phyloP scores from a whole-genome alignment of 1,139 yeast species.

The Zygoascus sp. region DNA sequence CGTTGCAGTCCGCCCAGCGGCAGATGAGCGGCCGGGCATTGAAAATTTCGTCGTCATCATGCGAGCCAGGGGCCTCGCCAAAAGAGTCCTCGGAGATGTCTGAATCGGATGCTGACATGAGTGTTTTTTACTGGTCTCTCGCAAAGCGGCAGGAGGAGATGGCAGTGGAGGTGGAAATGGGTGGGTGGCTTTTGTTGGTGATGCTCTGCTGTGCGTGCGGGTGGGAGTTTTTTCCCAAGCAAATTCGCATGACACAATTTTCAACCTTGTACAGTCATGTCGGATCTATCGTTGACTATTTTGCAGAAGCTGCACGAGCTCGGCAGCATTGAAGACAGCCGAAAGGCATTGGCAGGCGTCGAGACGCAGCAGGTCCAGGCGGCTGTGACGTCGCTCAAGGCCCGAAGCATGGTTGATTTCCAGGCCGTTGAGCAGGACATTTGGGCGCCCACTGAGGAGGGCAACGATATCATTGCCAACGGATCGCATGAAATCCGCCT shows the following conservation, averaged over 20 bases:
- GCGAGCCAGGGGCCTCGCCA: constrained; percentile 21
- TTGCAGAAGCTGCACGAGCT: constrained; percentile 58
- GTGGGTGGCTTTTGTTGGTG: background rate
- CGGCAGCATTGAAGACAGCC: constrained; percentile 62
- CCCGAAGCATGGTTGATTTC: constrained; percentile 76
- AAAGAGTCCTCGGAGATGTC: constrained; percentile 21
- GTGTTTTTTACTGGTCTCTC: background rate
- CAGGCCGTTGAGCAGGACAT: constrained; percentile 69
- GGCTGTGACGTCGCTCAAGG: constrained; percentile 79
- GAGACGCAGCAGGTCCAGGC: constrained; percentile 59
- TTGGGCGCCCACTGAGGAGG: constrained; percentile 79
- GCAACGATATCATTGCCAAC: constrained; percentile 63
- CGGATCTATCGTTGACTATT: constrained; percentile 52
- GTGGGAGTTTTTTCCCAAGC: too few relatives aligned
- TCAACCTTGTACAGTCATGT: constrained; percentile 19
- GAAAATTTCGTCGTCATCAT: constrained; percentile 13
- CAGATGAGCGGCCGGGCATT: constrained; percentile 28
- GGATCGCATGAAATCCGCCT: constrained; percentile 92
- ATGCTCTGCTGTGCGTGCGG: background rate
- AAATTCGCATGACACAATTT: constrained; percentile 9
- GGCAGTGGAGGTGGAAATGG: background rate
- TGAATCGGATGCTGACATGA: constrained; percentile 1
- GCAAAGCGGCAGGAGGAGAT: too few relatives aligned
- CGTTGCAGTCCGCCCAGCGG: constrained; percentile 38
- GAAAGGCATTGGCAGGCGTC: constrained; percentile 50